phyloP scores from a whole-genome alignment of 805 yeast species.

The Teunomyces gatunensis region DNA sequence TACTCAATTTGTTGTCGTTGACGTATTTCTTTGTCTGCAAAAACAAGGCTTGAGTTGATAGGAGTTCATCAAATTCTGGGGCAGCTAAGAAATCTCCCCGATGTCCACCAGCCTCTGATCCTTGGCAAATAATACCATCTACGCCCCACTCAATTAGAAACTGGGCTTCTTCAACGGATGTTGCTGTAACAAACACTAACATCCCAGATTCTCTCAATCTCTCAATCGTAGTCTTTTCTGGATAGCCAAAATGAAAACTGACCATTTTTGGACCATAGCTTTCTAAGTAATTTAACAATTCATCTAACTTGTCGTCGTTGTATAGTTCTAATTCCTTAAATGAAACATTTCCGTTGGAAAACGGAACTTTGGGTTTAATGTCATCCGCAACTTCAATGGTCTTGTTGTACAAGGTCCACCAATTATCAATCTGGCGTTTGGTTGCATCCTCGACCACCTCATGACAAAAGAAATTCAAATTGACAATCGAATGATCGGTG shows the following conservation, averaged over 20 bases:
- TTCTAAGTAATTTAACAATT: conserved; percentile 16
- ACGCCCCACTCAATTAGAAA: conserved; percentile 28
- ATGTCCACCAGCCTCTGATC: conserved; percentile 67
- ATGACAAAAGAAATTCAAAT: conserved; percentile 49
- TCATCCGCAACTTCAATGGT: background rate
- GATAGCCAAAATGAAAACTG: conserved; percentile 56
- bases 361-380: background rate
- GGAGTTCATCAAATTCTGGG: conserved; percentile 27
- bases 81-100: conserved; percentile 45
- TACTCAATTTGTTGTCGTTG: conserved; percentile 15
- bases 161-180: conserved; percentile 43
- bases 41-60: conserved; percentile 34
- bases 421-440: conserved; percentile 17
- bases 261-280: conserved; percentile 40
- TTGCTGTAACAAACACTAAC: conserved; percentile 46
- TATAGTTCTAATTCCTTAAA: conserved; percentile 26
- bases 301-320: conserved; percentile 13
- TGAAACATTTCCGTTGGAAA: conserved; percentile 25
- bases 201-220: conserved; percentile 36
- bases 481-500: conserved; percentile 21
- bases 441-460: conserved; percentile 21
- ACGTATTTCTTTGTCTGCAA: conserved; percentile 13
- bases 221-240: conserved; percentile 27
- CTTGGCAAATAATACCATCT: conserved; percentile 55
- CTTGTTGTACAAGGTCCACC: conserved; percentile 17